phyloP scores from a whole-genome alignment of 2,329 filamentous ascomycete species.

The Cladorrhinum sp. region DNA sequence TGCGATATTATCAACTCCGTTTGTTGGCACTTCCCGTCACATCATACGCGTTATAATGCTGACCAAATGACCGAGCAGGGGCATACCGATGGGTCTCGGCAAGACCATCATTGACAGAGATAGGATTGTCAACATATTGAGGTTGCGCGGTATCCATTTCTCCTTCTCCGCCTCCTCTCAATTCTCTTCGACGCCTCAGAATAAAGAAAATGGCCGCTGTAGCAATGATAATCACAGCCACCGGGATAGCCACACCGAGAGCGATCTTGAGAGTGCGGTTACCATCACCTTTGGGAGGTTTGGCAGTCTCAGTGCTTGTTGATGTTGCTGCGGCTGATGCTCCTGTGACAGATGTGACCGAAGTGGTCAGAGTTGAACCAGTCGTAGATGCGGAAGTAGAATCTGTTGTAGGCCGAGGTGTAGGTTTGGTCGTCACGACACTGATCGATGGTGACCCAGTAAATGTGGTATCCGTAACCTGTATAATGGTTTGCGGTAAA shows the following conservation, averaged over 20 bases:
- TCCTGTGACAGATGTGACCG: neutral
- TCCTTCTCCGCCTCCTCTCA: neutral
- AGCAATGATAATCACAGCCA: neutral
- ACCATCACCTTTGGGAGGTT: neutral
- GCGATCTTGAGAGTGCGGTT: neutral
- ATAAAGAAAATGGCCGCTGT: neutral
- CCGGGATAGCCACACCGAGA: neutral
- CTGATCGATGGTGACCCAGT: slow-evolving; percentile 6
- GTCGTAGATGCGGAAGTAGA: neutral
- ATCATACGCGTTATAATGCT: neutral
- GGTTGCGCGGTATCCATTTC: neutral
- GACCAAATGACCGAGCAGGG: neutral
- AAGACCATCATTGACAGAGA: neutral
- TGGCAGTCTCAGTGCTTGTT: neutral
- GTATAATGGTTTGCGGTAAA: slow-evolving; percentile 24
- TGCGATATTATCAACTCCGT: neutral
- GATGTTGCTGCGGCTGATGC: neutral
- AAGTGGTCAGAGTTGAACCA: neutral
- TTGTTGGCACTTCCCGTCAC: neutral
- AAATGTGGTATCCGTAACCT: slow-evolving; percentile 15
- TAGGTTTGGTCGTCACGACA: neutral
- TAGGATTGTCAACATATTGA: neutral
- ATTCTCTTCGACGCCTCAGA: neutral
- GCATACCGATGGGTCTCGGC: neutral
- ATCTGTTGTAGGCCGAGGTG: neutral